Percentiles rank a stretch among this genome's conserved stretches.
Conservation (phyloP, 2,329 filamentous ascomycete genomes). For the Alternaria infectoria region DNA sequence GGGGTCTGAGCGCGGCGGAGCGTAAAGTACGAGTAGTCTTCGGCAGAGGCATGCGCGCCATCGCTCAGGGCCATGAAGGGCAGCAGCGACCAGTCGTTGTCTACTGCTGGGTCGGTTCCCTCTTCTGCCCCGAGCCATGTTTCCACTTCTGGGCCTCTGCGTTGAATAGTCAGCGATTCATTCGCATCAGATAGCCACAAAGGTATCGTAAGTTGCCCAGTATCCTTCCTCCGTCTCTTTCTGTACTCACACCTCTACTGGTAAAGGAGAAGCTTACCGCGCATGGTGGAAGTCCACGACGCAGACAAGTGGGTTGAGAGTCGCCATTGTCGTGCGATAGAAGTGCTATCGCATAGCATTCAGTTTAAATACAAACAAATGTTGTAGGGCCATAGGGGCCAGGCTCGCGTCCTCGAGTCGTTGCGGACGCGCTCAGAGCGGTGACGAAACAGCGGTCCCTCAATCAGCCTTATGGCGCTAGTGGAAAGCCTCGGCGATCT, state of each 20-base stretch:
- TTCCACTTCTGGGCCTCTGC: constrained; percentile 88
- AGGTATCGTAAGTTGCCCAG: not conserved
- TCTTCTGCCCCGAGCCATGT: constrained; percentile 82
- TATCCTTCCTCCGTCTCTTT: not conserved
- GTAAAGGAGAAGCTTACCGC: constrained; percentile 39
- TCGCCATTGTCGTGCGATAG: constrained; percentile 46
- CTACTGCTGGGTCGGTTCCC: constrained; percentile 75
- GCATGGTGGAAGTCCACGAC: constrained; percentile 63
- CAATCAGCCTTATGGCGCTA: constrained; percentile 31
- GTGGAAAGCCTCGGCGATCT: constrained; percentile 7
- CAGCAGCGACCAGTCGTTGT: constrained; percentile 89
- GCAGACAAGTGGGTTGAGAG: constrained; percentile 52
- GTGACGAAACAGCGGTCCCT: constrained; percentile 25
- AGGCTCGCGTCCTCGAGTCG: constrained; percentile 24
- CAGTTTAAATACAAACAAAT: not conserved
- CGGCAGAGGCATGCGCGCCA: constrained; percentile 87
- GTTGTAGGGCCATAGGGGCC: constrained; percentile 7
- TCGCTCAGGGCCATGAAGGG: constrained; percentile 98
- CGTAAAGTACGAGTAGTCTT: constrained; percentile 99
- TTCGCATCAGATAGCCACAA: not conserved
- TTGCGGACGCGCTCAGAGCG: constrained; percentile 28
- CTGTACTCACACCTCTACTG: not conserved
- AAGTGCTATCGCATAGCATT: constrained; percentile 4
- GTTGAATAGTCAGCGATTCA: constrained; percentile 4
- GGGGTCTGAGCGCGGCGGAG: constrained; percentile 66